Evolutionary conservation across 768 basidiomycete species (phyloP).

Genomic region (Exidia glandulosa): DNA sequence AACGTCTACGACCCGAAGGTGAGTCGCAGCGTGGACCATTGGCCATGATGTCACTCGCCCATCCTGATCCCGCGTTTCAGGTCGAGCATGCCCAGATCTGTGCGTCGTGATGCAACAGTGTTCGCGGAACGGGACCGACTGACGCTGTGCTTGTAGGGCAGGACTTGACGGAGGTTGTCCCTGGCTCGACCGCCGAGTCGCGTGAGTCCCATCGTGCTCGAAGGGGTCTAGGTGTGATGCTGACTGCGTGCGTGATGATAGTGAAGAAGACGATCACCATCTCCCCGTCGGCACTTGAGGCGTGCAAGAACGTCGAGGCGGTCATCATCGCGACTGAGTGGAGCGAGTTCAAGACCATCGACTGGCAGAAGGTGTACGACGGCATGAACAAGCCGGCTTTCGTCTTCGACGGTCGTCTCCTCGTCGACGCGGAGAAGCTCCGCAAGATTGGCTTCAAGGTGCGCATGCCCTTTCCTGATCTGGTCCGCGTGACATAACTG

Average conservation of each 20-base stretch:
- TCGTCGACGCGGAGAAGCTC: slow-evolving; percentile 73
- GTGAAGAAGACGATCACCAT: slow-evolving; percentile 88
- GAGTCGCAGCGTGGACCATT: not conserved
- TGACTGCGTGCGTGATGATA: slow-evolving; percentile 21
- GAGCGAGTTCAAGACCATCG: slow-evolving; percentile 90
- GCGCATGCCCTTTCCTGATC: too few relatives aligned
- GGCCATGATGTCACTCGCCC: not conserved
- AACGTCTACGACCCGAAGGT: slow-evolving; percentile 84
- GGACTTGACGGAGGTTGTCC: slow-evolving; percentile 61
- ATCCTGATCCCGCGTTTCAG: slow-evolving; percentile 6
- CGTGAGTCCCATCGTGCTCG: slow-evolving; percentile 36
- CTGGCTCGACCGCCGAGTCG: slow-evolving; percentile 46
- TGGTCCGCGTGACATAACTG: too few relatives aligned
- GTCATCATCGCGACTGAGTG: slow-evolving; percentile 95
- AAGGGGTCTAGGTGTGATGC: not conserved
- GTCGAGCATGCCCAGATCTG: slow-evolving; percentile 78
- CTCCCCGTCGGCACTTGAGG: slow-evolving; percentile 65
- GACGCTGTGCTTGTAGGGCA: slow-evolving; percentile 24
- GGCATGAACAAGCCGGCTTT: slow-evolving; percentile 98
- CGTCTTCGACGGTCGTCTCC: slow-evolving; percentile 85
- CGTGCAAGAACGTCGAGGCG: slow-evolving; percentile 81
- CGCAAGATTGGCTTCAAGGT: slow-evolving; percentile 82
- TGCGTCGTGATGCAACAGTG: not conserved
- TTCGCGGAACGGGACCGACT: not conserved
- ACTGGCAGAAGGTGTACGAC: slow-evolving; percentile 79